phyloP scores from a whole-genome alignment of 805 yeast species.

The Candida koratica region DNA sequence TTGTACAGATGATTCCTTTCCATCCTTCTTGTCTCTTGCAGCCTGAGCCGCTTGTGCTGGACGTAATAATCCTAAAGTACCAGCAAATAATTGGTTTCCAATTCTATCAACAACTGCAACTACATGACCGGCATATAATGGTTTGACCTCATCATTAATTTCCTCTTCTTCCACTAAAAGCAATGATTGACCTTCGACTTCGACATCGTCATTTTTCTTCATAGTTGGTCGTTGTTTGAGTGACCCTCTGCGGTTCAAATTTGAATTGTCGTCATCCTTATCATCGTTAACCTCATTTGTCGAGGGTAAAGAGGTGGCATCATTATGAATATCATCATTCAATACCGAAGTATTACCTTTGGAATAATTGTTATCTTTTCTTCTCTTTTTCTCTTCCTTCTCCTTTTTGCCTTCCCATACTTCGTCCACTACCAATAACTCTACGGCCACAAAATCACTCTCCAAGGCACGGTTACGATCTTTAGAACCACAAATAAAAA shows the following conservation, averaged over 20 bases:
- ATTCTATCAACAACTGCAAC: constrained; percentile 97
- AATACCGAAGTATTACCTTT: constrained; percentile 34
- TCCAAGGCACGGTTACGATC: constrained; percentile 97
- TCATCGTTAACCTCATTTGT: constrained; percentile 17
- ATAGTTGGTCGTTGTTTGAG: constrained; percentile 93
- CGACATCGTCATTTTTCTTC: constrained; percentile 97
- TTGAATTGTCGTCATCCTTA: constrained; percentile 32
- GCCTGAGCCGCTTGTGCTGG: constrained; percentile 93
- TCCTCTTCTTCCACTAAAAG: constrained; percentile 93
- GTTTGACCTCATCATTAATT: constrained; percentile 86
- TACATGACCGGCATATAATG: constrained; percentile 95
- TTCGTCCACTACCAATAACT: constrained; percentile 89
- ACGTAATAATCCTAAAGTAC: constrained; percentile 87
- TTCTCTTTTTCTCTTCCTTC: constrained; percentile 93
- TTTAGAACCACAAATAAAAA: constrained; percentile 95
- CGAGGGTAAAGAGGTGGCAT: constrained; percentile 59
- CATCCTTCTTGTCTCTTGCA: constrained; percentile 52
- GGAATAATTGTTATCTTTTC: constrained; percentile 58
- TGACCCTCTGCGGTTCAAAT: constrained; percentile 74
- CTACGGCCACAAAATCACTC: constrained; percentile 95
- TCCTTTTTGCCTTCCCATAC: constrained; percentile 97
- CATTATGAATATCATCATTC: constrained; percentile 72
- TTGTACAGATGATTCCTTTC: constrained; percentile 43
- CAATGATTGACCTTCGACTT: constrained; percentile 95
- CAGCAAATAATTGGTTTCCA: constrained; percentile 94